Percentiles rank a stretch among this genome's conserved stretches.
Evolutionary conservation across 768 basidiomycete genomes (phyloP).

Genomic region (Termitomyces sp.): DNA sequence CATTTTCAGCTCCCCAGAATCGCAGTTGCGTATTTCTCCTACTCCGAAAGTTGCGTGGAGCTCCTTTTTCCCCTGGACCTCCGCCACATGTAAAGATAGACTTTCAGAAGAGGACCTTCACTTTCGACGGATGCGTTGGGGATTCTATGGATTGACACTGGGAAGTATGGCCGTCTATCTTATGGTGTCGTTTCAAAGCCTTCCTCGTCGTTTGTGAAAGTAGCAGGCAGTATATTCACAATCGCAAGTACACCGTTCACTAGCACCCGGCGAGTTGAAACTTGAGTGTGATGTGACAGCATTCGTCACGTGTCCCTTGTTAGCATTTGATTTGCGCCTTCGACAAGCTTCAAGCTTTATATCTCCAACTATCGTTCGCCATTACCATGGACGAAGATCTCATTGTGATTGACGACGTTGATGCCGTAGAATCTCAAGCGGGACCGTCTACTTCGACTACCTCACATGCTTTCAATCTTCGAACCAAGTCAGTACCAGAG

Average conservation of each 20-base stretch:
- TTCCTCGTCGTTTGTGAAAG: neutral
- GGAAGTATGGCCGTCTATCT: slow-evolving; percentile 38
- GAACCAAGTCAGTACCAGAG: slow-evolving; percentile 18
- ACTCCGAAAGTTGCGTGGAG: slow-evolving; percentile 25
- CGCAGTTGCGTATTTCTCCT: slow-evolving; percentile 10
- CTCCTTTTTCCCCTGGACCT: slow-evolving; percentile 33
- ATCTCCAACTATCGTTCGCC: neutral
- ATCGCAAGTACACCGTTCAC: neutral
- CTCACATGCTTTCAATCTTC: slow-evolving; percentile 13
- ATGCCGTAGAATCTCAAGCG: slow-evolving; percentile 28
- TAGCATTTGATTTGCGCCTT: neutral
- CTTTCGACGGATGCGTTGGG: slow-evolving; percentile 46
- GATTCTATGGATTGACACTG: slow-evolving; percentile 43
- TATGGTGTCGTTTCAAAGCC: slow-evolving; percentile 16
- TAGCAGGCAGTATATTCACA: neutral
- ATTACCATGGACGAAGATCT: slow-evolving; percentile 51
- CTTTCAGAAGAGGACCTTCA: slow-evolving; percentile 38
- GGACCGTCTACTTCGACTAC: slow-evolving; percentile 27
- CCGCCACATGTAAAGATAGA: slow-evolving; percentile 9
- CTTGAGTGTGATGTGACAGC: no score
- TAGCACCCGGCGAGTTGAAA: no score
- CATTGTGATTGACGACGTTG: slow-evolving; percentile 57
- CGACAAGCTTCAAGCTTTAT: neutral
- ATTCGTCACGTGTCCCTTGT: neutral
- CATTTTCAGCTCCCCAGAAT: slow-evolving; percentile 17